Evolutionary conservation across 2,329 filamentous ascomycete species (phyloP).

Genomic region (Botrytis byssoidea): DNA sequence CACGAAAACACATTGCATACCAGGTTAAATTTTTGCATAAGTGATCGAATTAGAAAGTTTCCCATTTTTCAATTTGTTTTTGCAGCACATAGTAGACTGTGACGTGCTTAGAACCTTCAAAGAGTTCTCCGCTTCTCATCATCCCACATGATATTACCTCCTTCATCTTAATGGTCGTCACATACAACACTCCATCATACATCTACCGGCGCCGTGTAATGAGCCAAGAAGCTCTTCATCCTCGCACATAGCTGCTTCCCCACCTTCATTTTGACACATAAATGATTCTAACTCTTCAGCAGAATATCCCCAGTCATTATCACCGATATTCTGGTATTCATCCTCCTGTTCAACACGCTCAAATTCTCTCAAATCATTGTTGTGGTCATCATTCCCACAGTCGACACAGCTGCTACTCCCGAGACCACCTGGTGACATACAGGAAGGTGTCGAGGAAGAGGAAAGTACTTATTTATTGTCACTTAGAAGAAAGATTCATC

Average conservation of each 20-base stretch:
- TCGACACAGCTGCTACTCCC: not conserved
- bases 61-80: not conserved
- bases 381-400: too few species aligned
- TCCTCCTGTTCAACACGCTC: not conserved
- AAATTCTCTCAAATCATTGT: not conserved
- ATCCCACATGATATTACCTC: not conserved
- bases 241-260: not conserved
- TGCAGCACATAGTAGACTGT: not conserved
- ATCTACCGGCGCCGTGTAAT: not conserved
- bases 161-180: not conserved
- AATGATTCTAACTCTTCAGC: not conserved
- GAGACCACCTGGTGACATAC: rapidly evolving
- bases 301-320: not conserved
- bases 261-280: not conserved
- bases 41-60: not conserved
- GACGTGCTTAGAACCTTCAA: not conserved
- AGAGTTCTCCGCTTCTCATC: not conserved
- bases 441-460: too few species aligned
- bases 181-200: not conserved
- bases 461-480: too few species aligned
- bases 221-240: not conserved
- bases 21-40: not conserved
- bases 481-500: not conserved
- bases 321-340: not conserved
- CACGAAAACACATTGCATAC: not conserved